phyloP scores from a whole-genome alignment of 78 protist species.

The Planoprotostelium fungivorum region DNA sequence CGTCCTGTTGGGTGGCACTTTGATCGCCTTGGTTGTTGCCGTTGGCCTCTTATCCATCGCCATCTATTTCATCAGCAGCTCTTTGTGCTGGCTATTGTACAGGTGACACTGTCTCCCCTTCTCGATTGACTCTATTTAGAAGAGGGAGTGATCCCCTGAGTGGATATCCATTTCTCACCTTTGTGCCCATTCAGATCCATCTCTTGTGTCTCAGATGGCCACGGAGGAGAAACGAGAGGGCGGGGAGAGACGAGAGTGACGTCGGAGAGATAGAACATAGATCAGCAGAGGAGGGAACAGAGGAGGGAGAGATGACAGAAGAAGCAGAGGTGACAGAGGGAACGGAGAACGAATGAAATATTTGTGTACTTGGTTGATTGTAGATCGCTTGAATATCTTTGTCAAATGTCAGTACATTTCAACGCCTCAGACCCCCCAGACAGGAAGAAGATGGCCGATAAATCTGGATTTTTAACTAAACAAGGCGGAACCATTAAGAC shows the following conservation, averaged over 20 bases:
- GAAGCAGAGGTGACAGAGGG: no score
- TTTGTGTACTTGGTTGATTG: no score
- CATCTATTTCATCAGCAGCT: background rate
- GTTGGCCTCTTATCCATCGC: background rate
- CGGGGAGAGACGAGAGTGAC: no score
- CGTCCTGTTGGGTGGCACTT: background rate
- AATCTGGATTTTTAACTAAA: slow-evolving; percentile 53
- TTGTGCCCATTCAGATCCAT: background rate
- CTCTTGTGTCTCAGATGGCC: background rate
- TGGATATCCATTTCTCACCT: background rate
- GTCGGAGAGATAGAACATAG: no score
- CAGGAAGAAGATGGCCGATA: slow-evolving; percentile 59
- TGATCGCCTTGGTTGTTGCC: background rate
- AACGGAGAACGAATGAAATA: no score
- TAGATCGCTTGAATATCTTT: no score
- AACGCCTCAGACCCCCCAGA: no score
- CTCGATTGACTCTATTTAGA: background rate
- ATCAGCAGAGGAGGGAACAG: no score
- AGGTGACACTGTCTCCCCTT: background rate
- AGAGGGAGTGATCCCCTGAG: background rate
- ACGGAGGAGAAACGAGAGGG: no score
- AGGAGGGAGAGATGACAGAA: no score
- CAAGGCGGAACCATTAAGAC: slow-evolving; percentile 65
- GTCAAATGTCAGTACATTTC: no score
- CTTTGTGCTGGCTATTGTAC: background rate